These are phyloP conservation scores for Mollisiaceae sp. DNA, from an alignment of 2,329 filamentous ascomycete species.

Conservation along the genomic window DNA sequence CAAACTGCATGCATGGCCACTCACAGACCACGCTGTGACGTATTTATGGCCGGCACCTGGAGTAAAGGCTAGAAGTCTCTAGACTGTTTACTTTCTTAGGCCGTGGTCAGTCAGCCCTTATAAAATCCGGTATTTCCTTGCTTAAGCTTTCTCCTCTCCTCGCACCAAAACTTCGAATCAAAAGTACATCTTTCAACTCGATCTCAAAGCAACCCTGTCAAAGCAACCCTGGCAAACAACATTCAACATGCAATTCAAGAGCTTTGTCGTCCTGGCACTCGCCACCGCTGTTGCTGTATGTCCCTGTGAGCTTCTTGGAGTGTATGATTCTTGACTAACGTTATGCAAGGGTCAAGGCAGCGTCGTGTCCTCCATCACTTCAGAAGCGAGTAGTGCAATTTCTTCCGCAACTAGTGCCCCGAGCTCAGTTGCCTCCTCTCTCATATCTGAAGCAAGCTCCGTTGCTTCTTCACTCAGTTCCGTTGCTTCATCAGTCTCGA, in stretches of 20 bases:
- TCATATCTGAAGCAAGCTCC: conserved; percentile 22
- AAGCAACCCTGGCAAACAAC: conserved; percentile 1
- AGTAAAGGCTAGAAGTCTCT: conserved; percentile 15
- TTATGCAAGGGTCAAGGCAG: conserved; percentile 27
- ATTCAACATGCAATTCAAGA: conserved; percentile 41
- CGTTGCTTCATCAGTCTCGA: conserved; percentile 13
- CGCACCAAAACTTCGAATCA: background rate
- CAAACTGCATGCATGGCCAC: background rate
- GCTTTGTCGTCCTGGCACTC: conserved; percentile 36
- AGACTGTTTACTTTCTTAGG: background rate
- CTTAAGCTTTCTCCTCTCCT: background rate
- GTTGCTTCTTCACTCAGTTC: conserved; percentile 19
- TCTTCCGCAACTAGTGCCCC: conserved; percentile 21
- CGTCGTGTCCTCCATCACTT: conserved; percentile 16
- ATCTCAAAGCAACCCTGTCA: background rate
- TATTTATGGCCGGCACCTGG: background rate
- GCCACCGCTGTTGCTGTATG: conserved; percentile 33
- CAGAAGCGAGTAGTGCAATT: conserved; percentile 15
- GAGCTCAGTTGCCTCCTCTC: conserved; percentile 20
- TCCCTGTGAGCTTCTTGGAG: background rate
- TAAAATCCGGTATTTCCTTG: conserved; percentile 1
- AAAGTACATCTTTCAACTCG: background rate
- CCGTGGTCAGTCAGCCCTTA: background rate
- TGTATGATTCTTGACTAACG: conserved; percentile 7
- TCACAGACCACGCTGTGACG: conserved; percentile 18